phyloP scores from a whole-genome alignment of 768 basidiomycete species.

The Suillus decipiens region DNA sequence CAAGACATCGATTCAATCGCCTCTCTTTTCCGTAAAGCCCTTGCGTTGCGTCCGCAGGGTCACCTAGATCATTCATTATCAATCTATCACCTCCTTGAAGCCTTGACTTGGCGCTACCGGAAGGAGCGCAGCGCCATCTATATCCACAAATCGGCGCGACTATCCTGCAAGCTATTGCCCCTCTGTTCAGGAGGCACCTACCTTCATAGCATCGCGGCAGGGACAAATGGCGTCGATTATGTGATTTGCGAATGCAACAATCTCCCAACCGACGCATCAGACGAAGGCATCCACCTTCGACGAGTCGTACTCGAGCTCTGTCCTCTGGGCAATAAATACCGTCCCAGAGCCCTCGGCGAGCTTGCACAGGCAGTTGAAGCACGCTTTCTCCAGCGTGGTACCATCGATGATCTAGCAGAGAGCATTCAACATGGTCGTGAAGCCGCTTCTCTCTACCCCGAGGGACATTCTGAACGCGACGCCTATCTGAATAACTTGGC shows the following conservation, averaged over 20 bases:
- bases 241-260: background rate
- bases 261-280: background rate
- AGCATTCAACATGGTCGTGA: background rate
- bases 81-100: background rate
- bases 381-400: background rate
- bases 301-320: background rate
- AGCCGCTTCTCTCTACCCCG: background rate
- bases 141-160: background rate
- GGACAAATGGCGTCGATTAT: background rate
- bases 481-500: background rate
- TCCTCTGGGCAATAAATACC: background rate
- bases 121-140: background rate
- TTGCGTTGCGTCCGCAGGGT: too few species aligned
- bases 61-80: too few species aligned
- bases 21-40: too few species aligned
- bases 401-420: background rate
- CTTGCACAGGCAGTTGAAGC: background rate
- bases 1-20: too few species aligned
- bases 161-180: background rate
- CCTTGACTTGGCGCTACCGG: background rate
- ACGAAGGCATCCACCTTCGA: background rate
- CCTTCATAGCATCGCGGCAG: background rate
- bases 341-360: background rate
- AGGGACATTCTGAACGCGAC: background rate
- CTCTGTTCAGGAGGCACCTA: background rate